Evolutionary conservation across 176 grass and related monocot species (phyloP).

Genomic region (sorghum (Sorghum bicolor)): Sorghum_bicolor_NCBIv3 NC_012877.2:15995501-15996000

Average conservation of each 20-base stretch:
- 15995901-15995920: no score
- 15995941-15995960: no score
- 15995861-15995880: no score
- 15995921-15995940: no score
- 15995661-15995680: slow-evolving; percentile 94
- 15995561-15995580: background rate
- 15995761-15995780: slow-evolving; percentile 71
- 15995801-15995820: no score
- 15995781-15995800: background rate
- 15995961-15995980: no score
- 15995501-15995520: background rate
- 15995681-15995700: slow-evolving; percentile 97
- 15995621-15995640: background rate
- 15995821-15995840: no score
- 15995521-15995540: background rate
- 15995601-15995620: background rate
- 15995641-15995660: slow-evolving; percentile 69
- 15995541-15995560: slow-evolving; percentile 36
- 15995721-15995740: slow-evolving; percentile 86
- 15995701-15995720: slow-evolving; percentile 98
- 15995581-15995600: no score
- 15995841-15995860: no score
- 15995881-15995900: no score
- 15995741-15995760: slow-evolving; percentile 90
- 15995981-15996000: no score